These are phyloP conservation scores for Spongispora temasekensis DNA, from an alignment of 1,284 basidiomycete species.

Conservation along the genomic window DNA sequence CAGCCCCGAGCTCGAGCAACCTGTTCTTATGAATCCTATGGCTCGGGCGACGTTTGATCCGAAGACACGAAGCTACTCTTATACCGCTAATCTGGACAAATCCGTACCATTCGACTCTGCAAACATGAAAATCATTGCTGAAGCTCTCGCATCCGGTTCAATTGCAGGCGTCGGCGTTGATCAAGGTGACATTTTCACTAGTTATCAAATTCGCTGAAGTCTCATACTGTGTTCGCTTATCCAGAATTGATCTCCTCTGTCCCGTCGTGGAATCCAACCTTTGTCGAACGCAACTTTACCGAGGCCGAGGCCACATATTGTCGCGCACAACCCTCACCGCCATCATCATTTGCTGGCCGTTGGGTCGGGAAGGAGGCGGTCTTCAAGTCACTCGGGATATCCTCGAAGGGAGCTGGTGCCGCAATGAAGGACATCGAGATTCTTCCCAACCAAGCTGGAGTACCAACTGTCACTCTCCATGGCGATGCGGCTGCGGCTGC, in stretches of 20 bases:
- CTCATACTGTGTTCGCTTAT: slow-evolving; percentile 20
- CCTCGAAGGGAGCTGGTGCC: slow-evolving; percentile 90
- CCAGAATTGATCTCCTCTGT: slow-evolving; percentile 91
- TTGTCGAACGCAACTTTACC: slow-evolving; percentile 93
- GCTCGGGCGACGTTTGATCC: slow-evolving; percentile 83
- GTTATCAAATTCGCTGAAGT: slow-evolving; percentile 4
- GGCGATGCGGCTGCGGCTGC: slow-evolving; percentile 85
- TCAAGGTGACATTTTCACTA: slow-evolving; percentile 54
- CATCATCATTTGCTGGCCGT: slow-evolving; percentile 92
- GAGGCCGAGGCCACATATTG: slow-evolving; percentile 88
- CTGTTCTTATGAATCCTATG: slow-evolving; percentile 91
- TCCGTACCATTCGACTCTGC: slow-evolving; percentile 56
- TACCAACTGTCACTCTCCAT: slow-evolving; percentile 74
- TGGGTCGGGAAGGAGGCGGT: slow-evolving; percentile 99
- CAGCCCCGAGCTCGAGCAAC: slow-evolving; percentile 81
- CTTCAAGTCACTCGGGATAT: slow-evolving; percentile 95
- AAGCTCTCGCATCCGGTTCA: slow-evolving; percentile 50
- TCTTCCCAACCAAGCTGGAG: slow-evolving; percentile 69
- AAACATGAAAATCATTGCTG: slow-evolving; percentile 67
- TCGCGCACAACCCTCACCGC: slow-evolving; percentile 80
- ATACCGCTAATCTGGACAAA: slow-evolving; percentile 64
- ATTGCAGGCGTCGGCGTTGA: slow-evolving; percentile 82
- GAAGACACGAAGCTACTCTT: slow-evolving; percentile 85
- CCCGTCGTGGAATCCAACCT: slow-evolving; percentile 88
- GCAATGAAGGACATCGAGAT: slow-evolving; percentile 98